phyloP scores from a whole-genome alignment of 2,329 filamentous ascomycete genomes.

The Cordyceps cicadae region DNA sequence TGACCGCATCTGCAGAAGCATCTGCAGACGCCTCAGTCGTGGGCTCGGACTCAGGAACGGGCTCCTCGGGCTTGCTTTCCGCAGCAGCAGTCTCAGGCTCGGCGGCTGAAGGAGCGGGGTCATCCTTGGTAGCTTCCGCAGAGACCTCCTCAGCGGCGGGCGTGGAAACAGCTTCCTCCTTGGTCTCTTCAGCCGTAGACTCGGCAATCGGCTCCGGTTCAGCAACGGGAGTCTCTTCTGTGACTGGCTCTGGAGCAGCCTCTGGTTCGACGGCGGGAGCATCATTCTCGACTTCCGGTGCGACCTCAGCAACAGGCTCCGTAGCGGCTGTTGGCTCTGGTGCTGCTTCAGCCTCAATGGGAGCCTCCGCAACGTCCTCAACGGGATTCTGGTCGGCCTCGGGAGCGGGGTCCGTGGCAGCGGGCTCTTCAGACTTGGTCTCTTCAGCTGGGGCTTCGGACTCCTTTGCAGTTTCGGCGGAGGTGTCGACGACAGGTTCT shows the following conservation, averaged over 20 bases:
- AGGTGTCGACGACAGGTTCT: not conserved
- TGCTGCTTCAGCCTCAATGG: constrained; percentile 10
- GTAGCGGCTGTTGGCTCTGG: not conserved
- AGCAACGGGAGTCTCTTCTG: not conserved
- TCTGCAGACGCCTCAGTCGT: not conserved
- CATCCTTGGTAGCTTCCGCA: not conserved
- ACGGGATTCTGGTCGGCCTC: constrained; percentile 9
- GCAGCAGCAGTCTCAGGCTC: not conserved
- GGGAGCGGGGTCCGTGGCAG: constrained; percentile 14
- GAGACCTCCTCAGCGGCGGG: not conserved
- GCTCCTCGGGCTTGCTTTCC: not conserved
- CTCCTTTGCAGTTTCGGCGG: not conserved
- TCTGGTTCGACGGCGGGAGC: not conserved
- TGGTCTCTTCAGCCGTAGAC: not conserved
- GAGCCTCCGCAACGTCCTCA: not conserved
- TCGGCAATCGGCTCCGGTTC: not conserved
- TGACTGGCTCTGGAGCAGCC: not conserved
- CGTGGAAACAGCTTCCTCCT: not conserved
- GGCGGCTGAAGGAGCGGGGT: not conserved
- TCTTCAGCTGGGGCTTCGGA: not conserved
- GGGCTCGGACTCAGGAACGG: not conserved
- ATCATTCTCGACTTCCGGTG: not conserved
- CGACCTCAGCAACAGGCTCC: not conserved
- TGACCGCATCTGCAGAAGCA: not conserved
- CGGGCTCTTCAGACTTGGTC: not conserved